Base-by-base conservation (phyloP, 2,329 filamentous ascomycete species). In the Colletotrichum kahawae region DNA sequence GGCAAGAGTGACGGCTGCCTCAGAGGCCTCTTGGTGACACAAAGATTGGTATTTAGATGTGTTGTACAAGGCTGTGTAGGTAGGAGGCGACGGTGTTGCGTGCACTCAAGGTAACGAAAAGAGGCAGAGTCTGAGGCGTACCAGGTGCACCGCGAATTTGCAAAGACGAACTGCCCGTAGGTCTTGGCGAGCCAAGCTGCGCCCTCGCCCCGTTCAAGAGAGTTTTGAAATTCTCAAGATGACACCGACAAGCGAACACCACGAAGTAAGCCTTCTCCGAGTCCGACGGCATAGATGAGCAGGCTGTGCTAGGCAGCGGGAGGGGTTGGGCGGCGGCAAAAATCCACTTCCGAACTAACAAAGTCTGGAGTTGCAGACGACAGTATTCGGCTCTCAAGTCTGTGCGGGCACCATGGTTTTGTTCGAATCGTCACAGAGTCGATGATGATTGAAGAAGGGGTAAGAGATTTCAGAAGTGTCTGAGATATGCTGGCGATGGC, bases 201-300 rank as follows among this genome's bases (percentile, higher is more conserved):
- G 73, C 73, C 67, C 29, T 69, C 63, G 73, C 69, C 73, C 73
- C 70, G 70, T 75, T 57, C 4, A 75, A 67, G 21, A 75, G 16
- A 64, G 56, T 75, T 75, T 75, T 64, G 2, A 4, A 16, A 2
- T 14, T 38, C 31, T 67, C 8, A 27, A 21, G 69, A 63, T 51
- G 31, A 72, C 48, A 65, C 57, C 43, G 62, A 67, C 6, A 16
- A 33, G 29, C 18, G 24, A 18, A 14, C 0, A 33, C 16, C 5
- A 48, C 24, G 10, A 62, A 57, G 64, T 59, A 59, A 64, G 73
- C 63, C 70, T 54, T 29, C 34, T 51, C 24, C 43, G 36, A 36
- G 18, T 56, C 34, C 16, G 24, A 48, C 13, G 33, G 33, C 36
- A 27, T 60, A 6, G 24, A 3, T 14, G n/a, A 36, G 57, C 21